phyloP scores from a whole-genome alignment of 1,139 yeast genomes.

The Kluyveromyces marxianus region DNA sequence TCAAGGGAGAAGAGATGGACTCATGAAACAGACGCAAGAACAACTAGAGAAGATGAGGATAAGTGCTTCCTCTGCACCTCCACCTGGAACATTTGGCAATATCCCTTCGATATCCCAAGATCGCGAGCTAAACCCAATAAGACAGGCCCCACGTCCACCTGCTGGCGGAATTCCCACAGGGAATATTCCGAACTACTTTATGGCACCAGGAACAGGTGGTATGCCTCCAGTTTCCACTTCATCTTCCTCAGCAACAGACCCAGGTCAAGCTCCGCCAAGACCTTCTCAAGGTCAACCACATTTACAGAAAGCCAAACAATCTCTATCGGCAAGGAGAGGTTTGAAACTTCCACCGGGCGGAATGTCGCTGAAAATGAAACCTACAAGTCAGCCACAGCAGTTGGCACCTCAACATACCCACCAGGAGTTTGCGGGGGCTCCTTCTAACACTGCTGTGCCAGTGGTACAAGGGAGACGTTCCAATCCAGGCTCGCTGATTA shows the following conservation, averaged over 20 bases:
- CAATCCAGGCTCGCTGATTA: slow-evolving; percentile 29
- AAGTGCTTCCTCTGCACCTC: neutral
- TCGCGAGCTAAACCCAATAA: slow-evolving; percentile 20
- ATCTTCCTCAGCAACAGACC: neutral
- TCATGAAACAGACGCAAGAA: neutral
- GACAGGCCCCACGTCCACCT: slow-evolving; percentile 17
- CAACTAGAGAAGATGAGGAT: slow-evolving; percentile 6
- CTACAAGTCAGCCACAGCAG: slow-evolving; percentile 9
- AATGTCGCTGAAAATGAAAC: slow-evolving; percentile 23
- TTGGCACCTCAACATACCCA: slow-evolving; percentile 27
- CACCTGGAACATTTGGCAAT: too few relatives aligned
- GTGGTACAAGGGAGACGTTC: slow-evolving; percentile 9
- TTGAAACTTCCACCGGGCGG: slow-evolving; percentile 30
- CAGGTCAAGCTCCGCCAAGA: slow-evolving; percentile 8
- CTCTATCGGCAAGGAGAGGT: slow-evolving; percentile 31
- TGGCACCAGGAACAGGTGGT: slow-evolving; percentile 9
- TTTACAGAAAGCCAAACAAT: slow-evolving; percentile 19
- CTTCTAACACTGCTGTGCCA: slow-evolving; percentile 7
- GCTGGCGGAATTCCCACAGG: neutral
- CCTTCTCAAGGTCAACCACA: slow-evolving; percentile 3
- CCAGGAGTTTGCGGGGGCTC: slow-evolving; percentile 12
- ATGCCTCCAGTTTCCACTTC: neutral
- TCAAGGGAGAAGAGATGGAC: neutral
- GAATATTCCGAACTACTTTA: too few relatives aligned
- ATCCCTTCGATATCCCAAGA: neutral